These are phyloP conservation scores for Carex littledalei DNA, from an alignment of 176 grass and related monocot genomes.

Conservation along the genomic window DNA sequence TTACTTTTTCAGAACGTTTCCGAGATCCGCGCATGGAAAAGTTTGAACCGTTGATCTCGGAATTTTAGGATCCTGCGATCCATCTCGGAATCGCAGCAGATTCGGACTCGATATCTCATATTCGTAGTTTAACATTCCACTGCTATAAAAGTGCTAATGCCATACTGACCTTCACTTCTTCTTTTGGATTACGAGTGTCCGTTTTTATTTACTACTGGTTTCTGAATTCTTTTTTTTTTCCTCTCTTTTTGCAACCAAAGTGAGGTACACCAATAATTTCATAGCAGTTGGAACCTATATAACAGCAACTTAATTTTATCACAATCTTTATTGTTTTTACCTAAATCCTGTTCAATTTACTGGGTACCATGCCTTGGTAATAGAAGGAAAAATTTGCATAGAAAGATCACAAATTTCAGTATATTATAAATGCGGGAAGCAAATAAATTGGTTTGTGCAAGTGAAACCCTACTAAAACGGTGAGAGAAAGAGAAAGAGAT, in stretches of 20 bases:
- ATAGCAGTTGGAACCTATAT: background rate
- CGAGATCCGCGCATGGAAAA: too few species aligned
- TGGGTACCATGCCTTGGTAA: background rate
- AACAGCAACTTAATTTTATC: background rate
- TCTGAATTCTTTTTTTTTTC: background rate
- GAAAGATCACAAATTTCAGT: background rate
- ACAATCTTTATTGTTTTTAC: background rate
- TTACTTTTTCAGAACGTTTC: too few species aligned
- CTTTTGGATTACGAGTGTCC: background rate
- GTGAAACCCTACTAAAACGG: background rate
- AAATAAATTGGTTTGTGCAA: background rate
- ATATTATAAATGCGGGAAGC: background rate
- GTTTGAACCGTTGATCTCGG: too few species aligned
- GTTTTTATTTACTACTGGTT: background rate
- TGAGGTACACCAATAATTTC: background rate
- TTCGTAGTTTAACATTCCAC: background rate
- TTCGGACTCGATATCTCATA: background rate
- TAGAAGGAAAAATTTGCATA: background rate
- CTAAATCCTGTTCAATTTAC: background rate
- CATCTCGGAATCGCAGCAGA: too few species aligned
- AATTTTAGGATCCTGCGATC: too few species aligned
- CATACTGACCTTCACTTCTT: too few species aligned
- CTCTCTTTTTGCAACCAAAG: background rate
- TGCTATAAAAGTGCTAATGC: background rate
- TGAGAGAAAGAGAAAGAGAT: too few species aligned